Evolutionary conservation across 768 basidiomycete genomes (phyloP).

Genomic region (Trametes villosa): DNA sequence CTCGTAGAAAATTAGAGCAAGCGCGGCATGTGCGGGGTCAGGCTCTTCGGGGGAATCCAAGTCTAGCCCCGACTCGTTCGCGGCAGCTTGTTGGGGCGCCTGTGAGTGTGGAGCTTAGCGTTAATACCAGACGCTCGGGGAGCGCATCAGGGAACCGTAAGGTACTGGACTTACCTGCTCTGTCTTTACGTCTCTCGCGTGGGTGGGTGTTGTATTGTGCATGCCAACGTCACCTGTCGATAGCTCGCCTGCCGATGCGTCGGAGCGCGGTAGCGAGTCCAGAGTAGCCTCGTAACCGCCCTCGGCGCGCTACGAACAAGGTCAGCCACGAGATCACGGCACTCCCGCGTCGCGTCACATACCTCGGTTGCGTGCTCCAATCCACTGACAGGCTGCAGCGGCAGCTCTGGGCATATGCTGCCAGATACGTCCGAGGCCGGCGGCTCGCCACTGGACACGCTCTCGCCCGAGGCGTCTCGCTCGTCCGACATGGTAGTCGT

Average conservation of each 20-base stretch:
- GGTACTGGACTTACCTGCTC: neutral
- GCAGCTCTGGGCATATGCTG: no score
- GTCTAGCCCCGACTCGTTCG: no score
- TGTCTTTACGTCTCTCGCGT: neutral
- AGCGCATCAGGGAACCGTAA: neutral
- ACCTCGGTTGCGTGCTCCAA: no score
- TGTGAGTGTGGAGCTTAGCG: neutral
- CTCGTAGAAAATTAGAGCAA: conserved; percentile 10
- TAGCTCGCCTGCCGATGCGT: neutral
- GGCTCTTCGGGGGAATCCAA: neutral
- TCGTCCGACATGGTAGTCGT: no score
- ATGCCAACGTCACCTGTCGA: neutral
- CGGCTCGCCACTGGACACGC: neutral
- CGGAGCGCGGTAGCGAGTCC: neutral
- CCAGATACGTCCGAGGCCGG: neutral
- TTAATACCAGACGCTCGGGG: neutral
- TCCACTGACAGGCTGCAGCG: no score
- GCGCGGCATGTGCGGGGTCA: conserved; percentile 9
- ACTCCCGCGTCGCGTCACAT: neutral
- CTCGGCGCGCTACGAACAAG: neutral
- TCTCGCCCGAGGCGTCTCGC: no score
- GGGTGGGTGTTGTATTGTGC: neutral
- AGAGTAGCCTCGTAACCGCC: conserved; percentile 4
- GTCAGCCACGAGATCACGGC: neutral
- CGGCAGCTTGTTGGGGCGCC: no score